phyloP scores from a whole-genome alignment of 768 basidiomycete species.

The Amanita subjunquillea region DNA sequence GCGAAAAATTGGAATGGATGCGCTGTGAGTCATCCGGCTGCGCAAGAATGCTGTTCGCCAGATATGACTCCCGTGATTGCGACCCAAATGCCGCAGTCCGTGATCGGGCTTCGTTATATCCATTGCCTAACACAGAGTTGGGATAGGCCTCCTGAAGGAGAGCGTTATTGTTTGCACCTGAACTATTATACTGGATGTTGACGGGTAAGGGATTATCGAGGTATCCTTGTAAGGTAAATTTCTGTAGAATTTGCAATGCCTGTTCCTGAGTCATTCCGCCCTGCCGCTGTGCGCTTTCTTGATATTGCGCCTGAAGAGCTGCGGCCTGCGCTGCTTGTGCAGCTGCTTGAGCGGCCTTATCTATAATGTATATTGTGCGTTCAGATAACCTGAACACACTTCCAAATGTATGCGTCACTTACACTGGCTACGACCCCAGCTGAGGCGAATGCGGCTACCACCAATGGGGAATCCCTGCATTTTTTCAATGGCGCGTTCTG shows the following conservation, averaged over 20 bases:
- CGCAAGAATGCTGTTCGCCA: not conserved
- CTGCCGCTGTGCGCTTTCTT: slow-evolving; percentile 12
- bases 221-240: slow-evolving; percentile 34
- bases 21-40: slow-evolving; percentile 22
- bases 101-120: not conserved
- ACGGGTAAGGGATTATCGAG: slow-evolving; percentile 12
- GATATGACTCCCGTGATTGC: not conserved
- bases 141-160: slow-evolving; percentile 12
- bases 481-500: slow-evolving; percentile 87
- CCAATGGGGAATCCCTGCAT: slow-evolving; percentile 97
- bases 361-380: slow-evolving; percentile 22
- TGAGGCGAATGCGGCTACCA: slow-evolving; percentile 81
- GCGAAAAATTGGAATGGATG: slow-evolving; percentile 45
- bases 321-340: slow-evolving; percentile 76
- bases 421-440: slow-evolving; percentile 95
- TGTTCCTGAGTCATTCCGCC: slow-evolving; percentile 48
- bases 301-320: slow-evolving; percentile 42
- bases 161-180: slow-evolving; percentile 10
- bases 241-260: slow-evolving; percentile 51
- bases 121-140: slow-evolving; percentile 7
- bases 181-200: slow-evolving; percentile 8
- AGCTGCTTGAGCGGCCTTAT: slow-evolving; percentile 87
- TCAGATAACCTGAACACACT: not conserved
- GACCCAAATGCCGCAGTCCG: not conserved
- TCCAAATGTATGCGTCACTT: slow-evolving; percentile 15